Percentiles rank a stretch among this genome's conserved stretches.
Evolutionary conservation across 192 early-diverging fungal genomes (phyloP).

Genomic region (Geranomyces variabilis): DNA sequence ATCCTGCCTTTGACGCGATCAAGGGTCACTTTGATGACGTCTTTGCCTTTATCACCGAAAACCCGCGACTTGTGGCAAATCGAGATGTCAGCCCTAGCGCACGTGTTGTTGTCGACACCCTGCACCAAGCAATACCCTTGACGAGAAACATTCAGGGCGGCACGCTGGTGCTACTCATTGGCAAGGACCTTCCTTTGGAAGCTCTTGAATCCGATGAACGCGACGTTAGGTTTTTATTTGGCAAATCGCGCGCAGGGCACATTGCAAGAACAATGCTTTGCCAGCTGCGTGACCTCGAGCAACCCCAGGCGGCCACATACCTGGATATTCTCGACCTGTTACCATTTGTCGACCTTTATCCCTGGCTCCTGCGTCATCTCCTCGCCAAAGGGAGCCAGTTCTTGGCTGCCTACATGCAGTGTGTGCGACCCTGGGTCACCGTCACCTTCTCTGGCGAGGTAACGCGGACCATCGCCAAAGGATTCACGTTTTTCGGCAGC

Average conservation of each 20-base stretch:
- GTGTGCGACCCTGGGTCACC: conserved; percentile 16
- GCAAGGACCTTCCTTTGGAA: conserved; percentile 19
- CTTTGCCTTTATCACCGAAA: neutral
- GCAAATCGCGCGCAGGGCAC: conserved; percentile 7
- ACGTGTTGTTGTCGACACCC: neutral
- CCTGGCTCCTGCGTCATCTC: neutral
- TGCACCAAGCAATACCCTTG: conserved; percentile 1
- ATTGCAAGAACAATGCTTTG: neutral
- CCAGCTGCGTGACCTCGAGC: neutral
- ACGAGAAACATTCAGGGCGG: conserved; percentile 1
- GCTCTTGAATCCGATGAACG: neutral
- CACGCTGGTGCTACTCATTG: conserved; percentile 11
- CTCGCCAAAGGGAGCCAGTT: neutral
- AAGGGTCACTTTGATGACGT: conserved; percentile 6
- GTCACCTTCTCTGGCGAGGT: conserved; percentile 20
- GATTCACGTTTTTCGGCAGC: conserved; percentile 24
- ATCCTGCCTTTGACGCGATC: neutral
- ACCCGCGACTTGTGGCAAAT: conserved; percentile 3
- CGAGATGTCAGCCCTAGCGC: neutral
- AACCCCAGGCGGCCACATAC: neutral
- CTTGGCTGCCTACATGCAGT: conserved; percentile 11
- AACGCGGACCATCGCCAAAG: conserved; percentile 9
- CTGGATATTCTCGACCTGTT: conserved; percentile 4
- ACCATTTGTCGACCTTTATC: conserved; percentile 21
- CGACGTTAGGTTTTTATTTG: neutral